phyloP scores from a whole-genome alignment of 306 rosid species.

The Cucumis hystrix region DNA sequence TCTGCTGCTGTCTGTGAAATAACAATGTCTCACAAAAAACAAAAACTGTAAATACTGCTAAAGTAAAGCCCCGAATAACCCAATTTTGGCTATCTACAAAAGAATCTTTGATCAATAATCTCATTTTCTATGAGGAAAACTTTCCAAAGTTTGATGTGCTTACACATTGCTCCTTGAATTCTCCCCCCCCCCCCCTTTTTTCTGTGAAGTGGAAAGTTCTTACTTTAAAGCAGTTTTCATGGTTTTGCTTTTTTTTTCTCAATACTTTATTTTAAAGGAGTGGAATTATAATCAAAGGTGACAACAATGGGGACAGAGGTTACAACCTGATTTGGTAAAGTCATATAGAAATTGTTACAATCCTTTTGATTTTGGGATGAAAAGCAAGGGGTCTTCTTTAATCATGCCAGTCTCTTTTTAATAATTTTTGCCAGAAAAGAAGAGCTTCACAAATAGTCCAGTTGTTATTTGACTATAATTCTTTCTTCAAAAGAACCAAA shows the following conservation, averaged over 20 bases:
- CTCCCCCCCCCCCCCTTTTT: neutral
- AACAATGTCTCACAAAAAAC: neutral
- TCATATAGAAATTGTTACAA: neutral
- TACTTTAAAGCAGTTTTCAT: constrained; percentile 1
- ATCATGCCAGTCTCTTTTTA: neutral
- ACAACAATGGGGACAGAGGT: neutral
- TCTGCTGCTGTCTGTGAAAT: neutral
- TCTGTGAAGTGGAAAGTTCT: neutral
- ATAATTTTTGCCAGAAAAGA: neutral
- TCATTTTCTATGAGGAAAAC: neutral
- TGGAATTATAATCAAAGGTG: neutral
- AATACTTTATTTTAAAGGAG: neutral
- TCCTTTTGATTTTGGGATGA: neutral
- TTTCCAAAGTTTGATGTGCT: neutral
- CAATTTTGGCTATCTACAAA: neutral
- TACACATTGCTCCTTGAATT: neutral
- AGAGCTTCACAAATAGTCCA: neutral
- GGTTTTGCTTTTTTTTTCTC: neutral
- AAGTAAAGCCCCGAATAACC: neutral
- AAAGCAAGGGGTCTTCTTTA: neutral
- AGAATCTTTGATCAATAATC: neutral
- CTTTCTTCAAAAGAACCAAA: neutral
- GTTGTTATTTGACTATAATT: neutral
- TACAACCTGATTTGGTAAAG: neutral
- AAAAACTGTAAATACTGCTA: neutral